These are phyloP conservation scores for Aspergillus wentii DNA, from an alignment of 495 filamentous ascomycete species.

Conservation along the genomic window DNA sequence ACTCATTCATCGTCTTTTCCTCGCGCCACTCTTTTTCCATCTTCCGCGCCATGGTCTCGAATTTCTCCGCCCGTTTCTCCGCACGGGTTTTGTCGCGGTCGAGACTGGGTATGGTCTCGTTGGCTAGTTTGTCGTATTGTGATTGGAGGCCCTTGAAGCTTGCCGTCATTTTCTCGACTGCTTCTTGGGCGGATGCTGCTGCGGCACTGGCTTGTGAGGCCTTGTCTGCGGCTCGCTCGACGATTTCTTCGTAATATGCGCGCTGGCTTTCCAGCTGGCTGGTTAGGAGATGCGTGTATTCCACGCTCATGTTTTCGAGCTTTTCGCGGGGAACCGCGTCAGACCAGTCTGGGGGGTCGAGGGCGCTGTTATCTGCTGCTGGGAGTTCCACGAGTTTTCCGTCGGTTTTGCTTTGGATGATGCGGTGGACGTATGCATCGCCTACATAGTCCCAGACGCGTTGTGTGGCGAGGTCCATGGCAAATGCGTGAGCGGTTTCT, in stretches of 20 bases:
- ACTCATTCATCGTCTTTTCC: constrained; percentile 78
- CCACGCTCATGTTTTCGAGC: constrained; percentile 83
- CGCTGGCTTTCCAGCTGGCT: constrained; percentile 89
- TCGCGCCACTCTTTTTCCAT: constrained; percentile 77
- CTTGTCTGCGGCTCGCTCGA: constrained; percentile 89
- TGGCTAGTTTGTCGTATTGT: constrained; percentile 50
- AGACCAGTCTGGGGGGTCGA: constrained; percentile 39
- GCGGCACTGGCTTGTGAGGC: constrained; percentile 65
- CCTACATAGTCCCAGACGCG: constrained; percentile 97
- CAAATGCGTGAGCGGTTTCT: constrained; percentile 80
- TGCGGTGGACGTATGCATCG: constrained; percentile 91
- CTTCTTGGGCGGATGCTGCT: constrained; percentile 55
- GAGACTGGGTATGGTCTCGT: constrained; percentile 56
- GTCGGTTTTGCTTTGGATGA: constrained; percentile 88
- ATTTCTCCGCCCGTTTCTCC: constrained; percentile 61
- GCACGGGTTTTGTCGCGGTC: constrained; percentile 69
- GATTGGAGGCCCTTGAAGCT: constrained; percentile 50
- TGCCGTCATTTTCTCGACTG: constrained; percentile 46
- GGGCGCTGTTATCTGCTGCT: constrained; percentile 37
- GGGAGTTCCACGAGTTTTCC: constrained; percentile 84
- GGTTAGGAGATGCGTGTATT: constrained; percentile 91
- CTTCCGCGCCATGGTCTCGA: constrained; percentile 66
- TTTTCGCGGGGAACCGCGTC: constrained; percentile 88
- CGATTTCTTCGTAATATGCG: constrained; percentile 88
- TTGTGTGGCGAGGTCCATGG: constrained; percentile 87